Base-by-base conservation (phyloP, 768 basidiomycete genomes). In the Pulveroboletus ravenelii region DNA sequence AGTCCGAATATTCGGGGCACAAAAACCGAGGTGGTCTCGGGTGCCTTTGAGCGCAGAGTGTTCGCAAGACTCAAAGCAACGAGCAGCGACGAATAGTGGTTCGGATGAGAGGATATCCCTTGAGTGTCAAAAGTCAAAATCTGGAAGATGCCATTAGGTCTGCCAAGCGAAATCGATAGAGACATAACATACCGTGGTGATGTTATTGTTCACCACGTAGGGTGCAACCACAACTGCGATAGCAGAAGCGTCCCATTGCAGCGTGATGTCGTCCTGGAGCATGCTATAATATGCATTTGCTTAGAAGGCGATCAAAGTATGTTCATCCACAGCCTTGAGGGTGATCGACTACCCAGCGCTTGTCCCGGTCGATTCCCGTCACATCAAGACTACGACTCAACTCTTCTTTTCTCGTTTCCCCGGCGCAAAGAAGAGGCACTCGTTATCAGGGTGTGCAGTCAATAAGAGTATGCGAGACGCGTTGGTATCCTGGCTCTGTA, bases 381-480 rank as follows among this genome's bases (percentile, higher is more conserved):
- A 84, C 68, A 40, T 84, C 78, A 41, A 92, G 75, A 58, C 87
- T 89, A 20, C 63, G 68, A 17, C 58, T 64, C 3, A 93, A 68
- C 65, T 65, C 59, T 14, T 65, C 59, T 52, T 61, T 72, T 30
- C 93, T 74, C 3, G 71, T 64, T 5, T 71, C 58, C 7, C 93
- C 93, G 93, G 93, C 4, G 84, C 83, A 65, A 97, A 97, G 76
- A 97, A 96, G 77, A 94, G 80, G 64, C 83, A 84, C 71, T 96
- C 93, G 64, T 97, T 93, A 63, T 96, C 93, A 3, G 93, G 93
- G 64, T 97, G 93, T 25, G 93, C 92, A 1, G 93, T 95, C 40
- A 97, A 67, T 3, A 95, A 66, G 34, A 93, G 72, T 30, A 89
- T 63, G 23, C 62, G 55, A 23, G 61, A 53, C 3, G 34, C 0